Evolutionary conservation across 441 rosid species (phyloP).

Genomic region (Gossypium aridum): DNA sequence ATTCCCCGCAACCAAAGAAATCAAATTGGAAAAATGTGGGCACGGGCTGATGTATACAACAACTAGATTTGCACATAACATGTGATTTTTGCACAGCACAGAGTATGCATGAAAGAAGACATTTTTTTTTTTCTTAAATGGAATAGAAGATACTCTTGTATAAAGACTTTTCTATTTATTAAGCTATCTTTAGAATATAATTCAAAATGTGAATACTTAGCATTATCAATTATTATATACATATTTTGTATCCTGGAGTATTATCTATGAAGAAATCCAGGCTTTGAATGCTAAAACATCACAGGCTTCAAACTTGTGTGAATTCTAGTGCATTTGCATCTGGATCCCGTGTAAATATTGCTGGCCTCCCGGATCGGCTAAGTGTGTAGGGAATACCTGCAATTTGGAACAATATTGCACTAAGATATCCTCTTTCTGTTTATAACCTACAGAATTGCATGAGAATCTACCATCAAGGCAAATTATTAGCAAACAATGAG

Average conservation of each 20-base stretch:
- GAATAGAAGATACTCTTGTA: background rate
- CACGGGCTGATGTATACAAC: background rate
- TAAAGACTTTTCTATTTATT: background rate
- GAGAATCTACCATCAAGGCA: background rate
- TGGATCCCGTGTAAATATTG: conserved; percentile 84
- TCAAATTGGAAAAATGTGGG: background rate
- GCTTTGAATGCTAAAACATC: background rate
- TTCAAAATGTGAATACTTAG: background rate
- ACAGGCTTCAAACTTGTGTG: conserved; percentile 46
- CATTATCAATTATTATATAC: conserved; percentile 7
- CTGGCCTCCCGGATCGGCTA: conserved; percentile 88
- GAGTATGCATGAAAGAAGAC: background rate
- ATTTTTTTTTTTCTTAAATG: no score
- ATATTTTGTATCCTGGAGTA: background rate
- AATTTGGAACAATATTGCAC: background rate
- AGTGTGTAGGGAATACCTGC: conserved; percentile 76
- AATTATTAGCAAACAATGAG: background rate
- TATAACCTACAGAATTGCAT: background rate
- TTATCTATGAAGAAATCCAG: conserved; percentile 3
- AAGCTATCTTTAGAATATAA: background rate
- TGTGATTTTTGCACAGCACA: background rate
- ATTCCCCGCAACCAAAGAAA: background rate
- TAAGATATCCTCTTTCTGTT: background rate
- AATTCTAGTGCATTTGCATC: conserved; percentile 91
- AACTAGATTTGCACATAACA: background rate